A percentile compares a stretch with the other conserved stretches of the same genome.
Evolutionary conservation across 305 asterid genomes (phyloP).

Genomic region (Fraxinus nigra): DNA sequence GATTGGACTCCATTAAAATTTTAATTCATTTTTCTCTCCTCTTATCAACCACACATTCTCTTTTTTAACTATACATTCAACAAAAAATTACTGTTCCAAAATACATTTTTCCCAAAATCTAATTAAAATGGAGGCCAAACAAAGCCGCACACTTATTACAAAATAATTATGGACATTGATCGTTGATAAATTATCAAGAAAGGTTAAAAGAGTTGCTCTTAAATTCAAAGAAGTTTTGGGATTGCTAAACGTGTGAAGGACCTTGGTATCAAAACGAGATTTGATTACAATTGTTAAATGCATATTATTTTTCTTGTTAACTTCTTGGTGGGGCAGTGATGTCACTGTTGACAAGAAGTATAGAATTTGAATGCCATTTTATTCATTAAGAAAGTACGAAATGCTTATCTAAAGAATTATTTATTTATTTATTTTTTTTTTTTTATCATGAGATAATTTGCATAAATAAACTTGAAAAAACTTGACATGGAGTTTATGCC

Average conservation of each 20-base stretch:
- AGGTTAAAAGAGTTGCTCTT: not conserved
- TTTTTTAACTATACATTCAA: too few species aligned
- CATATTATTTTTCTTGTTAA: not conserved
- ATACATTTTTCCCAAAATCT: too few species aligned
- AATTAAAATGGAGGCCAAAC: too few species aligned
- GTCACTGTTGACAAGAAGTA: not conserved
- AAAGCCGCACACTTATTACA: not conserved
- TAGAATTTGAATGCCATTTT: not conserved
- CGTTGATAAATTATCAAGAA: not conserved
- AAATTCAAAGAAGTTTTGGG: not conserved
- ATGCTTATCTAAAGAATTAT: not conserved
- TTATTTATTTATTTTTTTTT: not conserved
- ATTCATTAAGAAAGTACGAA: not conserved
- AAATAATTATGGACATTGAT: not conserved
- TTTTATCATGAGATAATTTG: not conserved
- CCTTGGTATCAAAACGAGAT: not conserved
- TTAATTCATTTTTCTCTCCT: too few species aligned
- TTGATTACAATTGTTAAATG: not conserved
- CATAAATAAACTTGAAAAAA: not conserved
- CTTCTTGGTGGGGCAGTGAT: not conserved
- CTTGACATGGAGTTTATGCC: not conserved
- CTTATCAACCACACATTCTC: too few species aligned
- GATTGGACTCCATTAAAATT: too few species aligned
- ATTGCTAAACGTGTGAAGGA: not conserved
- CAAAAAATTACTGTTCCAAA: too few species aligned